Evolutionary conservation across 257 asterid genomes (phyloP), one percentile per base, ranked within the genome.

Genomic region (Penstemon barbatus): DNA sequence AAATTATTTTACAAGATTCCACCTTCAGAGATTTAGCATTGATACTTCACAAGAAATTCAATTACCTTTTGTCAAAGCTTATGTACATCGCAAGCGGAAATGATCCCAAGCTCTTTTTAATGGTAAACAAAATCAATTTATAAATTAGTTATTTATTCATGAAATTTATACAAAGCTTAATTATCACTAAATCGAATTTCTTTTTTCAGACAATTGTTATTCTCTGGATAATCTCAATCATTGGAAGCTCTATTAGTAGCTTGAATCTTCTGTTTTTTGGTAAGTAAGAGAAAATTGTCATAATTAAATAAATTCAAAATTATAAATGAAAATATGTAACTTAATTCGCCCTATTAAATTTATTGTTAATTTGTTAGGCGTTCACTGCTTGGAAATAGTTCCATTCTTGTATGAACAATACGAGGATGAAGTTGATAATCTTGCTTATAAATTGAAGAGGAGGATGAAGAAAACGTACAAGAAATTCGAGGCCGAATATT

Each of bases 241-340:
- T 86, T 45, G 93, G 93, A 41, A 80, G 77, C 83, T 75, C 73
- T 13, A 64, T 87, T 68, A 80, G 79, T 60, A 73, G 78, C 70
- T 73, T 84, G 82, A 87, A 87, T 83, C 87, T 87, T 66, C 65
- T 87, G 44, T 84, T 82, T 64, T 77, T 84, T 7, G 87, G 94
- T 84, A 75, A 76, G 83, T 52, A 38, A 52, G 15, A 5, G 7
- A 6, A 0, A 48, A 49, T n/a, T 15, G 42, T 12, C 6, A 8
- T 25, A 8, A 4, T 50, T 44, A 0, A 46, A 49, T 45, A 64
- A 4, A 3, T 56, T 36, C 12, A 4, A 56, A 19, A 4, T 57
- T 8, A 4, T 10, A 10, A 25, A 12, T 59, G 25, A 4, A 1
- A 3, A 50, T 33, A 54, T n/a, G 55, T 10, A 11, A 10, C 46